These are phyloP conservation scores for Candida neerlandica DNA, from an alignment of 1,139 yeast species.

Conservation along the genomic window DNA sequence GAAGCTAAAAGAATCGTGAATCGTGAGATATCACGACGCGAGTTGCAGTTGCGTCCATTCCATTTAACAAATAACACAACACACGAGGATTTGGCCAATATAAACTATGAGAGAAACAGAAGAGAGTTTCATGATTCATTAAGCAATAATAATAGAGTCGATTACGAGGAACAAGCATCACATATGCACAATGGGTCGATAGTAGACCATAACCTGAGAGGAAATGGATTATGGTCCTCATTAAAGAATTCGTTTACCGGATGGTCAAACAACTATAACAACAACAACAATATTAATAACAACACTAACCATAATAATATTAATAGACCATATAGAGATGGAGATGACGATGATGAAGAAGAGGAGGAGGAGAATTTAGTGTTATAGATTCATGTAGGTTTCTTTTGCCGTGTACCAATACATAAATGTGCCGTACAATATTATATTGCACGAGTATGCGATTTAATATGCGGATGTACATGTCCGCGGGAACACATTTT, in stretches of 20 bases:
- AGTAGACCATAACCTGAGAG: neutral
- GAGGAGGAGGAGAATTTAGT: conserved; percentile 24
- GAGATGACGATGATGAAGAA: conserved; percentile 23
- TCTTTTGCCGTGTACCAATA: neutral
- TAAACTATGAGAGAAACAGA: conserved; percentile 35
- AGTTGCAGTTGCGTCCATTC: conserved; percentile 31
- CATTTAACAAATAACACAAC: conserved; percentile 20
- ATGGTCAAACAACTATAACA: neutral
- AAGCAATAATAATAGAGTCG: conserved; percentile 18
- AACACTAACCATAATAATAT: neutral
- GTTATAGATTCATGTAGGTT: conserved; percentile 9
- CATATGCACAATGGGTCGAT: conserved; percentile 12
- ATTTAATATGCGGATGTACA: neutral
- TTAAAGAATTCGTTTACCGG: conserved; percentile 27
- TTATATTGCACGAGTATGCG: too few relatives aligned
- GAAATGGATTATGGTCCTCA: conserved; percentile 22
- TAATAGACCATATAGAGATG: conserved; percentile 24
- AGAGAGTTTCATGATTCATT: conserved; percentile 28
- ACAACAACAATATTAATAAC: neutral
- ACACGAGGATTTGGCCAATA: conserved; percentile 28
- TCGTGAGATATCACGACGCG: conserved; percentile 37
- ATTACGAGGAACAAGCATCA: conserved; percentile 11
- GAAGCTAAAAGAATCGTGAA: conserved; percentile 46
- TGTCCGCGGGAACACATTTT: neutral
- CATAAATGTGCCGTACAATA: neutral